Conservation (phyloP, 176 grass and related monocot genomes). For the Cocos nucifera region DNA sequence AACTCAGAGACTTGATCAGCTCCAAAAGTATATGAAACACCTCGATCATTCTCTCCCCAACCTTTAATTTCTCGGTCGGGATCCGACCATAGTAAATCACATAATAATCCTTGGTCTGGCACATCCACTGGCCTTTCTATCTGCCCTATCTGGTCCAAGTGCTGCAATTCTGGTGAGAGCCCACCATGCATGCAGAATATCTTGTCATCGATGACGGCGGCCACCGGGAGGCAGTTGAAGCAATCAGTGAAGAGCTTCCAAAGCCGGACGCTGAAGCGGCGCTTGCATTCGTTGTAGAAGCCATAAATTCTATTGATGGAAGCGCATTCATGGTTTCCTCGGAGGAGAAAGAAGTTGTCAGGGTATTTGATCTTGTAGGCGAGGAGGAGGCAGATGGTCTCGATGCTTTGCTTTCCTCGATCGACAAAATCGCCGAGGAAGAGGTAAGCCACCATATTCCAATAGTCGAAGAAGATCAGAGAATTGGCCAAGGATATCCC, state of each 20-base stretch:
- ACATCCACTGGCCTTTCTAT: background rate
- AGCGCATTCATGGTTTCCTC: background rate
- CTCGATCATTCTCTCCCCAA: background rate
- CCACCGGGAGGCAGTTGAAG: constrained; percentile 9
- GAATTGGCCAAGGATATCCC: background rate
- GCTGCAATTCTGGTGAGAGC: background rate
- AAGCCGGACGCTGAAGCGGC: background rate
- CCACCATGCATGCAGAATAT: constrained; percentile 11
- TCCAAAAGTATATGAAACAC: background rate
- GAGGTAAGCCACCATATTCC: background rate
- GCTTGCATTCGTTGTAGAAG: constrained; percentile 6
- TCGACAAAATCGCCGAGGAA: background rate
- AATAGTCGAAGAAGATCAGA: background rate
- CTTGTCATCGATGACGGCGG: background rate
- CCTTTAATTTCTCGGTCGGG: background rate
- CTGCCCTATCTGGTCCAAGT: background rate
- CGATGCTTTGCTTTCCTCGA: background rate
- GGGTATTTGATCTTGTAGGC: background rate
- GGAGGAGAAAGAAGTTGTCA: constrained; percentile 2
- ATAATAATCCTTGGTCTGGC: background rate
- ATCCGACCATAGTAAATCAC: background rate
- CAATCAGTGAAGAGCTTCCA: constrained; percentile 8
- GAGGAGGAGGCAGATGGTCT: background rate
- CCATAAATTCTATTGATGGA: background rate
- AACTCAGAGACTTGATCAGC: background rate